These are phyloP conservation scores for Penicillium verhagenii DNA, from an alignment of 495 filamentous ascomycete genomes.

Conservation along the genomic window DNA sequence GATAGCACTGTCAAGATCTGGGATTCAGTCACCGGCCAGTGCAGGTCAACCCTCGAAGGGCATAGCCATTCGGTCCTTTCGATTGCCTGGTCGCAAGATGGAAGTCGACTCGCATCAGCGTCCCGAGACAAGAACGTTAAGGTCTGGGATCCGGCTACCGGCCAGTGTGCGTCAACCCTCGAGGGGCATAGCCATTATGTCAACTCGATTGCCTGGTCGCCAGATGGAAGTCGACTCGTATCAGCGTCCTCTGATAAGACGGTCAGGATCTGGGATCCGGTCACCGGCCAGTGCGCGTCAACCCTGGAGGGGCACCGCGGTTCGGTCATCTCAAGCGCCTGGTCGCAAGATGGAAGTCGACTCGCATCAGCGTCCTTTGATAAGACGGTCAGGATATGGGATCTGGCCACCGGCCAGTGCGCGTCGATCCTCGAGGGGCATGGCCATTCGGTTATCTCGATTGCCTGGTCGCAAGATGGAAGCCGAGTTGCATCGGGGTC, in stretches of 20 bases:
- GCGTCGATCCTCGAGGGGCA: constrained; percentile 5
- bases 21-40: too few species aligned
- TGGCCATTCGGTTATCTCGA: constrained; percentile 1
- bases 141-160: constrained; percentile 11
- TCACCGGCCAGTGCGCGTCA: background rate
- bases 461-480: constrained; percentile 17
- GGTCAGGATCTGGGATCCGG: constrained; percentile 1
- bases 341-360: constrained; percentile 6
- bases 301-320: background rate
- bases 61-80: constrained; percentile 1
- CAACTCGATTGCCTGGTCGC: background rate
- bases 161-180: constrained; percentile 3
- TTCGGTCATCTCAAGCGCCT: background rate
- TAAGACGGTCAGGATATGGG: constrained; percentile 9
- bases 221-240: constrained; percentile 5
- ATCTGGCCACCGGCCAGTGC: constrained; percentile 5
- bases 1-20: too few species aligned
- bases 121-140: constrained; percentile 2
- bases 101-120: constrained; percentile 13
- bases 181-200: background rate
- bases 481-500: constrained; percentile 12
- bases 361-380: constrained; percentile 8
- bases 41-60: too few species aligned
- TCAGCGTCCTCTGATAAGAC: background rate
- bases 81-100: constrained; percentile 14